Percentiles rank a stretch among this genome's conserved stretches.
phyloP scores from a whole-genome alignment of 169 alveolate species.

The Plasmodium gaboni region DNA sequence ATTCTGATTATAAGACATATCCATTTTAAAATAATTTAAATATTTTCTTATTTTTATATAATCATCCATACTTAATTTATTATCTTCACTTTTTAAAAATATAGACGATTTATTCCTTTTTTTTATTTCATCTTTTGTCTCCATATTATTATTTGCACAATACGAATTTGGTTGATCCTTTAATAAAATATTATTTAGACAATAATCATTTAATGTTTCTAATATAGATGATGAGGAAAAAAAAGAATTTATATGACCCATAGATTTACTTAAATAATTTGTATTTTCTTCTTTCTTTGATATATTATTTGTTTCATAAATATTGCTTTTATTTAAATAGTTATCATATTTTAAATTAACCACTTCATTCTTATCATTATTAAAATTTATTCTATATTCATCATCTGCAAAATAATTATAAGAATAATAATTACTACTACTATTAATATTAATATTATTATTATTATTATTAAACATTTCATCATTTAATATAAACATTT shows the following conservation, averaged over 20 bases:
- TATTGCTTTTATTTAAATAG: background rate
- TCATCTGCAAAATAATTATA: background rate
- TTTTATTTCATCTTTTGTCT: constrained; percentile 10
- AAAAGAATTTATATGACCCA: background rate
- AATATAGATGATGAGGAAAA: background rate
- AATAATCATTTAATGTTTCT: constrained; percentile 4
- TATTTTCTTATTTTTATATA: constrained; percentile 14
- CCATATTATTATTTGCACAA: background rate
- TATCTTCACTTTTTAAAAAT: constrained; percentile 3
- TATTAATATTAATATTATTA: background rate
- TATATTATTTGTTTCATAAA: background rate
- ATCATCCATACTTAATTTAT: constrained; percentile 24
- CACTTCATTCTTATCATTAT: background rate
- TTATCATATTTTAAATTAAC: background rate
- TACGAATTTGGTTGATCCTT: background rate
- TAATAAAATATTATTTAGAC: background rate
- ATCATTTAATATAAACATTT: constrained; percentile 1
- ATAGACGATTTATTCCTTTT: constrained; percentile 18
- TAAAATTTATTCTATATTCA: background rate
- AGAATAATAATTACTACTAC: background rate
- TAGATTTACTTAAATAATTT: constrained; percentile 1
- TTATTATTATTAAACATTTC: background rate
- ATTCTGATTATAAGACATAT: background rate
- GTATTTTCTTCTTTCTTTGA: background rate
- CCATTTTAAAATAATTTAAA: background rate